Evolutionary conservation across 345 rosid species (phyloP).

Genomic region (Hibiscus syriacus): DNA sequence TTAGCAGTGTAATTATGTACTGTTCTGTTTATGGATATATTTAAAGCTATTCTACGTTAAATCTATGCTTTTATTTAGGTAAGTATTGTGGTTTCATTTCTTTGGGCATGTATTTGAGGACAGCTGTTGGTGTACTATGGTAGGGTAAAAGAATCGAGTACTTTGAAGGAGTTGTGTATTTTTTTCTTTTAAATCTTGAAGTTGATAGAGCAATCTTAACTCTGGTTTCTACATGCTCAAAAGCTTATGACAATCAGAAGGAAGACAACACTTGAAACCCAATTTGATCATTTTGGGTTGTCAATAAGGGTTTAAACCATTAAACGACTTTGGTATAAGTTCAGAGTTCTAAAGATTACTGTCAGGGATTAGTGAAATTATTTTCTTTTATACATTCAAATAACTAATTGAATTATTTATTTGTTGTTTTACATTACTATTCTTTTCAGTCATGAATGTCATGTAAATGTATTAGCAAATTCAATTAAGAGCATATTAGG

Average conservation of each 20-base stretch:
- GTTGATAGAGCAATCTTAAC: not conserved
- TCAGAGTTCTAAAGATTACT: not conserved
- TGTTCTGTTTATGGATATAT: not conserved
- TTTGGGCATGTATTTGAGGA: not conserved
- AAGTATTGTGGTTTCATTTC: not conserved
- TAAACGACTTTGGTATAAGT: not conserved
- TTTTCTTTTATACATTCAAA: not conserved
- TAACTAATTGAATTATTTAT: not conserved
- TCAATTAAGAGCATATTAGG: not conserved
- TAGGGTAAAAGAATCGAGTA: not conserved
- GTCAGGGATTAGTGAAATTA: not conserved
- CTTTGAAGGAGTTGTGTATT: not conserved
- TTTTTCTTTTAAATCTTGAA: not conserved
- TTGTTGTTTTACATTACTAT: not conserved
- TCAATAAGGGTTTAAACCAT: not conserved
- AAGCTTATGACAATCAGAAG: not conserved
- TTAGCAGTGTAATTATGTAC: not conserved
- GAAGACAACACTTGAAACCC: not conserved
- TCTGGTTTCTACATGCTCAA: no score
- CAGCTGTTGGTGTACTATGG: not conserved
- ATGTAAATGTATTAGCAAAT: not conserved
- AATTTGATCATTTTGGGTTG: not conserved
- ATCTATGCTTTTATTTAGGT: not conserved
- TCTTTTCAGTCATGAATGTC: not conserved
- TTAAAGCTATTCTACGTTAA: not conserved